Base-by-base conservation (phyloP, 192 early-diverging fungal genomes). In the Dissophora ornata region DNA sequence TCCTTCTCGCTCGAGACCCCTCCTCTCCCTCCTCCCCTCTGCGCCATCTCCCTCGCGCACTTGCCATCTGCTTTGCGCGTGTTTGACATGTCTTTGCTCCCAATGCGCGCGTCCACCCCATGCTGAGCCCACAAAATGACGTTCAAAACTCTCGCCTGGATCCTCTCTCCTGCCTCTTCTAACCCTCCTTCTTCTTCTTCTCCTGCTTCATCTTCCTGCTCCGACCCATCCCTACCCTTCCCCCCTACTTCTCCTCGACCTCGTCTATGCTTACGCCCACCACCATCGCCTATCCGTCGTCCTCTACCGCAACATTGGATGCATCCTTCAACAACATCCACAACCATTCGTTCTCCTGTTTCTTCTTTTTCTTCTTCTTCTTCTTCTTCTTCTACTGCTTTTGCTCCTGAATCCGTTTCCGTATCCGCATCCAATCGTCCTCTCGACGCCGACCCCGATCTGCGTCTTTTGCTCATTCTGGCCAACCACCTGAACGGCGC, bases 261-360 rank as follows among this genome's bases (percentile, higher is more conserved):
- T 21, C 59, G 68, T 2, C 50, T 52, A 29, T 36, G 30, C 40
- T 19, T 61, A 30, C 67, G 52, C 51, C 59, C 32, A 4, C 57
- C 48, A 4, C 67, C 56, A 8, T 58, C 66, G 9, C 47, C 66
- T n/a, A 29, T 48, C 28, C 67, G 55, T 46, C 66, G 66, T 0
- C 67, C 67, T 52, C 32, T 69, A 10, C 67, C 57, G 19, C 57
- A 68, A 51, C 66, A 51, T 42, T 68, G 66, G 66, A 68, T 68
- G 46, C 38, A 51, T 15, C 56, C 66, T 8, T 42, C 56, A 3
- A 22, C 47, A 51, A 50, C 44, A 46, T 30, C 57, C 12, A 19
- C 56, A 57, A 57, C 36, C n/a, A n/a, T n/a, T n/a, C n/a, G n/a
- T n/a, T n/a, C n/a, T n/a, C n/a, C n/a, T n/a, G n/a, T 51, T 33